Percentiles rank a stretch among this genome's conserved stretches.
Evolutionary conservation across 768 basidiomycete genomes (phyloP).

Genomic region (Tubosaeta sp.): DNA sequence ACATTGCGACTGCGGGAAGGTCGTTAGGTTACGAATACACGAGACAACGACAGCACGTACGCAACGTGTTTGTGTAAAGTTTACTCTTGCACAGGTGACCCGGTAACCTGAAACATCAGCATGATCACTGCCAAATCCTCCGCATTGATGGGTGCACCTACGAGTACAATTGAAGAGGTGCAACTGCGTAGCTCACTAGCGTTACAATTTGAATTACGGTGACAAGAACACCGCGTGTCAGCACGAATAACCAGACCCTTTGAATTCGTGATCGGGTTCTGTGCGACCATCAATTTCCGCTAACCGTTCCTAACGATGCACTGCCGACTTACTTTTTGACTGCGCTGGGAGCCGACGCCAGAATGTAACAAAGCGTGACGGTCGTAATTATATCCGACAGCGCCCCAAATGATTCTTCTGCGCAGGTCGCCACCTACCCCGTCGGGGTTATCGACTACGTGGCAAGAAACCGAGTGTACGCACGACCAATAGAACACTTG

Average conservation of each 20-base stretch:
- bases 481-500: not conserved
- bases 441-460: not conserved
- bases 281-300: not conserved
- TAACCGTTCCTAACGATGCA: not conserved
- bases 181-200: not conserved
- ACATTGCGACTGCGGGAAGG: slow-evolving; percentile 6
- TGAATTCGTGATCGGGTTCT: slow-evolving; percentile 7
- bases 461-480: not conserved
- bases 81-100: slow-evolving; percentile 8
- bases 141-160: not conserved
- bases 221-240: slow-evolving; percentile 14
- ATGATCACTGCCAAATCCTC: not conserved
- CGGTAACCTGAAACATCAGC: slow-evolving; percentile 2
- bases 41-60: not conserved
- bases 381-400: slow-evolving; percentile 7
- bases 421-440: not conserved
- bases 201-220: slow-evolving; percentile 7
- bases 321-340: slow-evolving; percentile 2
- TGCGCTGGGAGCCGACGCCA: slow-evolving; percentile 5
- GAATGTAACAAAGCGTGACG: slow-evolving; percentile 8
- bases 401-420: slow-evolving; percentile 5
- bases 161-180: slow-evolving; percentile 6
- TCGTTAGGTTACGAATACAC: not conserved
- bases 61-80: slow-evolving; percentile 4
- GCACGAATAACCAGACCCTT: slow-evolving; percentile 7